phyloP scores from a whole-genome alignment of 768 basidiomycete species.

The Tephrocybe rancida region DNA sequence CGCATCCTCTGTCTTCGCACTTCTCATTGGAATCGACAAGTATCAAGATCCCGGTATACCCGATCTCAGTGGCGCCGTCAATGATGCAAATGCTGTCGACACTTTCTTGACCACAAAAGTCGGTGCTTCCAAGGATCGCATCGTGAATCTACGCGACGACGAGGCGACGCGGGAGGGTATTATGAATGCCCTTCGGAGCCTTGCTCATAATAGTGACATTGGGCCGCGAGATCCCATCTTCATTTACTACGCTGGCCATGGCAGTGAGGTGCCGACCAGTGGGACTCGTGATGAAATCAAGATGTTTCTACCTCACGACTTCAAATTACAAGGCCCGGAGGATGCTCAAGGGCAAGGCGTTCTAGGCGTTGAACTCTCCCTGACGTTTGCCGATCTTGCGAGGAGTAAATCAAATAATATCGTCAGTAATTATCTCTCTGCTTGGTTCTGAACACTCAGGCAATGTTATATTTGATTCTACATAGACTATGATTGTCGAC shows the following conservation, averaged over 20 bases:
- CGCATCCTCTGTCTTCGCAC: neutral
- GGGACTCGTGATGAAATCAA: slow-evolving; percentile 1
- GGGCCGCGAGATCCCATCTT: slow-evolving; percentile 6
- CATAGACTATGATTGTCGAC: slow-evolving; percentile 15
- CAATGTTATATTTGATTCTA: too few species aligned
- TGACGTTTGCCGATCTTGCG: neutral
- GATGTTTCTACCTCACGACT: slow-evolving; percentile 12
- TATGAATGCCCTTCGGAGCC: neutral
- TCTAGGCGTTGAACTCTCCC: neutral
- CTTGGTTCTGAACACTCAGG: neutral
- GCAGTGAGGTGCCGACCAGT: neutral
- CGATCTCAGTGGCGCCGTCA: neutral
- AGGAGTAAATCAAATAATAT: slow-evolving; percentile 12
- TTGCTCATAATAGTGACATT: slow-evolving; percentile 1
- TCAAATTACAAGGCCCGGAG: neutral
- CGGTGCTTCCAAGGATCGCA: neutral
- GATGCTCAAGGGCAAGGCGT: neutral
- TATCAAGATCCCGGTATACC: neutral
- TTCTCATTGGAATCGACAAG: slow-evolving; percentile 15
- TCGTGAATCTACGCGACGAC: slow-evolving; percentile 1
- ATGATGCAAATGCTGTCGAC: slow-evolving; percentile 9
- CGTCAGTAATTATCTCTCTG: neutral
- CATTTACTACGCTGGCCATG: slow-evolving; percentile 16
- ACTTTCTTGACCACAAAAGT: neutral
- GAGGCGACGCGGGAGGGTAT: slow-evolving; percentile 5